Evolutionary conservation across 345 rosid genomes (phyloP), one percentile per base, ranked within the genome.

Genomic region (Brassica juncea): DNA sequence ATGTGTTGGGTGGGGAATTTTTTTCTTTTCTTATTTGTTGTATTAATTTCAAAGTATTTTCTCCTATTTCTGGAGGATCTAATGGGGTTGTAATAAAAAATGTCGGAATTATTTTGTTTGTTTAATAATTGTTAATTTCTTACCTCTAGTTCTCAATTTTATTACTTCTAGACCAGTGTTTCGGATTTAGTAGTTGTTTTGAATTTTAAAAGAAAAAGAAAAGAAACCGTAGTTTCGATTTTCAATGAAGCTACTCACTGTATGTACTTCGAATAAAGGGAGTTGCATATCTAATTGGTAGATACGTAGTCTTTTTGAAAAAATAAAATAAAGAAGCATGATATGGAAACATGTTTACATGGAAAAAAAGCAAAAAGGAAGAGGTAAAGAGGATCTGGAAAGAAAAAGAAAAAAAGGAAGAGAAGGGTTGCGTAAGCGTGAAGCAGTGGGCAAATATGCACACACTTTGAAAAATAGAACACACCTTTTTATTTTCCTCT

Each of bases 401-500:
- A 58, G 21, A 19, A 19, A 59, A 25, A 31, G 39, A 77, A 30
- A 21, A 15, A 77, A 10, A 19, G 19, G 28, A 55, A 31, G 6
- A 55, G 3, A 6, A 30, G 27, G 66, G 61, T 80, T 74, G 83
- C 83, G 75, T 80, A 80, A 61, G 79, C 83, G 83, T 80, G 83
- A 80, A 74, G 79, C 67, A 80, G 79, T 74, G 79, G 71, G 71
- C 59, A 70, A 70, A 28, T n/a, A 73, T 69, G 70, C 58, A 52
- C 60, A 80, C 61, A 74, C 62, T 74, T 80, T 69, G 60, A 74
- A 74, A 69, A 52, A 63, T 58, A 34, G 25, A 65, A 65, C 25
- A 52, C 55, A 68, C 67, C 58, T 55, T 80, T 74, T 15, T 61
- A n/a, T 35, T 31, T 66, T 52, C n/a, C 21, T 59, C 14, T 8